These are phyloP conservation scores for Pseudocercospora pini-densiflorae DNA, from an alignment of 2,329 filamentous ascomycete species.

Conservation along the genomic window DNA sequence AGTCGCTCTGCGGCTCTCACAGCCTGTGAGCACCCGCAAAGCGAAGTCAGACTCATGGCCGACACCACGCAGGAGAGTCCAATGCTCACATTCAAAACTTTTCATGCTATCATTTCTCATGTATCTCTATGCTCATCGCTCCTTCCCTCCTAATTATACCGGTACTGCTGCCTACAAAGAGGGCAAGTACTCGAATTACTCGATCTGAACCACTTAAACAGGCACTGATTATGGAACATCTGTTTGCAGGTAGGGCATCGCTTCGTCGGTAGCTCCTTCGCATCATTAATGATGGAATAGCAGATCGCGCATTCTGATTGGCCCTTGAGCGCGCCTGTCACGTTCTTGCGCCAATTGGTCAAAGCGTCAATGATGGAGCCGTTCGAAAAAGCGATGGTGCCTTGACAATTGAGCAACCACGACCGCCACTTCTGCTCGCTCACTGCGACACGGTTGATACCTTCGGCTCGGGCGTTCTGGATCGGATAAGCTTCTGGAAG, in stretches of 20 bases:
- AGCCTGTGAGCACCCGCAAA: no score
- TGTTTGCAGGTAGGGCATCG: constrained; percentile 91
- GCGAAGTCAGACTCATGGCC: no score
- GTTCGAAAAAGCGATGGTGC: constrained; percentile 92
- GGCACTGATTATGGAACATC: constrained; percentile 83
- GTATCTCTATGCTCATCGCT: not conserved
- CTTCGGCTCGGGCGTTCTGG: constrained; percentile 73
- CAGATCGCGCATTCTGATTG: constrained; percentile 90
- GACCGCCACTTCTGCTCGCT: constrained; percentile 90
- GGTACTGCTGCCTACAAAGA: constrained; percentile 87
- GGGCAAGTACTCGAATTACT: constrained; percentile 92
- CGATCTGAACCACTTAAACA: constrained; percentile 97
- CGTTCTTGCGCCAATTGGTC: constrained; percentile 82
- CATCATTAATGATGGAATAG: constrained; percentile 87
- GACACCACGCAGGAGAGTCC: not conserved
- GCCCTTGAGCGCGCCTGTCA: constrained; percentile 85
- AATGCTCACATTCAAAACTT: not conserved
- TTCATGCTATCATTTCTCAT: not conserved
- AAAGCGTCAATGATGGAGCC: constrained; percentile 88
- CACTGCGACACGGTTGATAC: constrained; percentile 82
- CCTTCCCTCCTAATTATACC: constrained; percentile 53
- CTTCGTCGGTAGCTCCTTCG: constrained; percentile 91
- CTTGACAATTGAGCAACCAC: constrained; percentile 87
- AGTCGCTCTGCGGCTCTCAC: no score
- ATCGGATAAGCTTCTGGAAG: constrained; percentile 84